Evolutionary conservation across 2,329 filamentous ascomycete species (phyloP), one percentile per base, ranked within the genome.

Genomic region (Triangularia verruculosa): DNA sequence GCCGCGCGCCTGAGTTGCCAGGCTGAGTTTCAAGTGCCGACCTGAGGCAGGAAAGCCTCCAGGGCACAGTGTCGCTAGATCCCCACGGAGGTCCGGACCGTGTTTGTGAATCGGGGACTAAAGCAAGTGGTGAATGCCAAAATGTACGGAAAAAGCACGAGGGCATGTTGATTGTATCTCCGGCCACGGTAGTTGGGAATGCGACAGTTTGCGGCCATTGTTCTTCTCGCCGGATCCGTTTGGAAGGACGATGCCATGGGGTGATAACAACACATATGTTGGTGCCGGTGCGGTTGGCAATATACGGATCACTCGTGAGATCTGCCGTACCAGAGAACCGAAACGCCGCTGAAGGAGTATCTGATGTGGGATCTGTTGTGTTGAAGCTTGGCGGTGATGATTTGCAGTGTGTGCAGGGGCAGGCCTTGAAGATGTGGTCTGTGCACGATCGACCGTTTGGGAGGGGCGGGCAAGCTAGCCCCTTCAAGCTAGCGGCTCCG

Each of bases 1-100:
- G 59, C 59, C 53, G 32, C 59, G 22, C 53, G 22, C 52, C 59
- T 39, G 59, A 61, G 47, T 20, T 15, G 39, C 8, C 7, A 17
- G 15, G 22, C 30, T 43, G 52, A 12, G 4, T 47, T 56, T 17
- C 15, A 57, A 61, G 52, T 61, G 34, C 59, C 59, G 61, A 62
- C 55, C 28, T 32, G 39, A 25, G 43, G 55, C 27, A 55, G 30
- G 11, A 15, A 20, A 15, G n/a, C 30, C 27, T 39, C 28, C 12
- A 57, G 24, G 15, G 13, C 8, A 20, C 39, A 5, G 57, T 30
- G 51, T 57, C 58, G 30, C 34, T 13, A 34, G n/a, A 32, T 55
- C 64, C 64, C 64, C 64, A 66, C 64, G 64, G 64, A 66, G 11
- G 57, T 66, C 64, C 64, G 64, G 24, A 25, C 25, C 22, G 22